Evolutionary conservation across 768 basidiomycete genomes (phyloP).

Genomic region (Pholiota microspora): DNA sequence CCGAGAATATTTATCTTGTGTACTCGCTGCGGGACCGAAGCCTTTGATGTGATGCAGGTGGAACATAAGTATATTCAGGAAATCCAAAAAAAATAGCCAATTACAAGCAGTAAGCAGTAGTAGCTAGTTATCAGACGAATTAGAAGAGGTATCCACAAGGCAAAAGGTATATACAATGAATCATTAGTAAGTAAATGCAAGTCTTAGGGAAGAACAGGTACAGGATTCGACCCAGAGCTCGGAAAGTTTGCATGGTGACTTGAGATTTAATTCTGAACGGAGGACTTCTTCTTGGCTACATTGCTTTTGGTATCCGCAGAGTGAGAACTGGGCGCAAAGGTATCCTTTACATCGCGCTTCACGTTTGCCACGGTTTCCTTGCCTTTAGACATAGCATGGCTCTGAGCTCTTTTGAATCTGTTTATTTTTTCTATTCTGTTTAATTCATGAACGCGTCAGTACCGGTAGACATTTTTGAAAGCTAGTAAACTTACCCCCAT

Average conservation of each 20-base stretch:
- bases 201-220: too few relatives aligned
- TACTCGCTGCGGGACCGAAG: too few relatives aligned
- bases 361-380: constrained; percentile 32
- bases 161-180: background rate
- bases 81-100: too few relatives aligned
- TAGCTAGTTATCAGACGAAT: background rate
- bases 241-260: too few relatives aligned
- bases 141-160: background rate
- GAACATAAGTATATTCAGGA: too few relatives aligned
- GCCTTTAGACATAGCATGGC: constrained; percentile 23
- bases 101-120: background rate
- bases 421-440: constrained; percentile 45
- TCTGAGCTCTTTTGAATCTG: constrained; percentile 42
- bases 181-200: too few relatives aligned
- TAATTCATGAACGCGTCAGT: background rate
- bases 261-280: too few relatives aligned
- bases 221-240: too few relatives aligned
- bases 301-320: constrained; percentile 8
- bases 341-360: constrained; percentile 22
- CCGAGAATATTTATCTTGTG: too few relatives aligned
- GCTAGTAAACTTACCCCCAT: constrained; percentile 39
- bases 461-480: background rate
- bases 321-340: background rate
- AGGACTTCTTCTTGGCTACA: constrained; percentile 1
- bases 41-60: too few relatives aligned